Conservation (phyloP, 306 rosid species). For the Quercus aquifolioides region DNA sequence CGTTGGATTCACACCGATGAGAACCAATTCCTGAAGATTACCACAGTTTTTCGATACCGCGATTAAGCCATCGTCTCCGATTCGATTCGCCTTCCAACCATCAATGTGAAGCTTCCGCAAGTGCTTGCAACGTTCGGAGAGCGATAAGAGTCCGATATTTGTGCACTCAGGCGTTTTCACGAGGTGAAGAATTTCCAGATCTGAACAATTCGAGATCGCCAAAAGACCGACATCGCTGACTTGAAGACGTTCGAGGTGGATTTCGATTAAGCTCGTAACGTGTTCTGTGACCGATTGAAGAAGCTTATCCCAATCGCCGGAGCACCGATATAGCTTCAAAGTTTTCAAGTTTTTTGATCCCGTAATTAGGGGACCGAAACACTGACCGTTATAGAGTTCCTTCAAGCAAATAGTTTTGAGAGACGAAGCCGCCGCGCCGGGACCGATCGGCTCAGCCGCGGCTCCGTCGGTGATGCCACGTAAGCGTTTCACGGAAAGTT, state of each 20-base stretch:
- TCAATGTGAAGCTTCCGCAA: constrained; percentile 92
- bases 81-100: constrained; percentile 90
- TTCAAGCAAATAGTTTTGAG: constrained; percentile 73
- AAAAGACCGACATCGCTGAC: constrained; percentile 73
- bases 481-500: constrained; percentile 86
- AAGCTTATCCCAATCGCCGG: constrained; percentile 95
- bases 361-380: constrained; percentile 76
- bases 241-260: constrained; percentile 89
- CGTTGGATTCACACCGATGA: constrained; percentile 90
- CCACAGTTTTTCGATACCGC: constrained; percentile 77
- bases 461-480: constrained; percentile 70
- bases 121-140: constrained; percentile 78
- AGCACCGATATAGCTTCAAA: constrained; percentile 82
- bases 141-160: constrained; percentile 58
- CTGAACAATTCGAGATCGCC: constrained; percentile 65
- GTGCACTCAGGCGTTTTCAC: constrained; percentile 95
- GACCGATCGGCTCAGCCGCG: constrained; percentile 68
- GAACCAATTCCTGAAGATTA: constrained; percentile 81
- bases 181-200: constrained; percentile 85
- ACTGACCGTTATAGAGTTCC: constrained; percentile 87
- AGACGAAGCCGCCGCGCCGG: constrained; percentile 62
- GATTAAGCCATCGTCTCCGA: constrained; percentile 83
- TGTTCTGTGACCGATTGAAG: constrained; percentile 44
- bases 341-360: constrained; percentile 80
- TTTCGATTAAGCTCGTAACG: constrained; percentile 53